A percentile compares a stretch with the other conserved stretches of the same genome.
Evolutionary conservation across 495 filamentous ascomycete species (phyloP).

Genomic region (Hypoxylon lenormandii): DNA sequence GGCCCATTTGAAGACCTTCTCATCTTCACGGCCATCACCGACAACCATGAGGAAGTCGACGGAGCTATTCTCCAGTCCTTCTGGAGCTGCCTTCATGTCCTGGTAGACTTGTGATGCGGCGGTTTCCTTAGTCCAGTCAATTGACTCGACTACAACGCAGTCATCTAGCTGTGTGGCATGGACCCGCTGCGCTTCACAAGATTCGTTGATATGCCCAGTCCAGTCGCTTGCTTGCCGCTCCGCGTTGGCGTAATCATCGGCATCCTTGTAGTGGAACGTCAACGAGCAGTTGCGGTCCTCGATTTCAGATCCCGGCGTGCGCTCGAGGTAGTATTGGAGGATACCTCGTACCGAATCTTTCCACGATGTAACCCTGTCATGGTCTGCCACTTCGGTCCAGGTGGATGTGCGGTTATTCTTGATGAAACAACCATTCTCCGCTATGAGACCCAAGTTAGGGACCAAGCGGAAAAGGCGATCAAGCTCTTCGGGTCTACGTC

Average conservation of each 20-base stretch:
- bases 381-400: slow-evolving; percentile 81
- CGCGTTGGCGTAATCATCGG: slow-evolving; percentile 78
- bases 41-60: slow-evolving; percentile 85
- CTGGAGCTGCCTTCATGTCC: slow-evolving; percentile 60
- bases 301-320: slow-evolving; percentile 85
- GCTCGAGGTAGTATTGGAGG: slow-evolving; percentile 85
- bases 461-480: slow-evolving; percentile 84
- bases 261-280: slow-evolving; percentile 85
- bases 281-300: slow-evolving; percentile 87
- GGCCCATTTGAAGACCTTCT: slow-evolving; percentile 92
- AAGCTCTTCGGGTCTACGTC: slow-evolving; percentile 84
- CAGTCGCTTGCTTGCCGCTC: slow-evolving; percentile 83
- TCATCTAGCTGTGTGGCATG: slow-evolving; percentile 83
- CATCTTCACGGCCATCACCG: slow-evolving; percentile 90
- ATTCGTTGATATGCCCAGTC: slow-evolving; percentile 92
- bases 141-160: slow-evolving; percentile 81
- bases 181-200: slow-evolving; percentile 81
- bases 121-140: slow-evolving; percentile 83
- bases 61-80: slow-evolving; percentile 59
- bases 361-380: slow-evolving; percentile 74
- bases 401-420: slow-evolving; percentile 72
- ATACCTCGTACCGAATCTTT: slow-evolving; percentile 80
- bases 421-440: slow-evolving; percentile 91
- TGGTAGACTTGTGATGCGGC: slow-evolving; percentile 78
- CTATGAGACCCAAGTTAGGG: slow-evolving; percentile 82